Evolutionary conservation across 495 filamentous ascomycete genomes (phyloP).

Genomic region (Tuber aestivum): DNA sequence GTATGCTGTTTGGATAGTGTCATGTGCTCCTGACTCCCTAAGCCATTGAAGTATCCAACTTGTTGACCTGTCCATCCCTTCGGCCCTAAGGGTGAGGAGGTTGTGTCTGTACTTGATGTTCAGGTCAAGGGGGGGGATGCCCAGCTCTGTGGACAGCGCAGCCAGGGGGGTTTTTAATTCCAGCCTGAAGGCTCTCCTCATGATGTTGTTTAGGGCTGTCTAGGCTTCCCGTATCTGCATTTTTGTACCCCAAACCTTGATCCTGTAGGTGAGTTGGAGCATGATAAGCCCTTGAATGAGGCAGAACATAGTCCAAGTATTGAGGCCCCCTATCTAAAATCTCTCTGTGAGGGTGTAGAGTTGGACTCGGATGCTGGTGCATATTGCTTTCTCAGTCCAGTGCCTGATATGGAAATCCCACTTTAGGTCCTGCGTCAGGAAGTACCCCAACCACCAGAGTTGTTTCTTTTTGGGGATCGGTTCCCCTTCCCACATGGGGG

Average conservation of each 20-base stretch:
- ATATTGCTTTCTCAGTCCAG: too few species aligned
- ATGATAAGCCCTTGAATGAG: background rate
- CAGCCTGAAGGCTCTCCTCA: background rate
- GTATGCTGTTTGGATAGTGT: too few species aligned
- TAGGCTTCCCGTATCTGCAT: background rate
- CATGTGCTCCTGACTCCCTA: too few species aligned
- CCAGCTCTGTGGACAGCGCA: rapidly evolving
- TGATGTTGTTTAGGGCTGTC: background rate
- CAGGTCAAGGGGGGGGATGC: background rate
- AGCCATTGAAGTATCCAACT: too few species aligned
- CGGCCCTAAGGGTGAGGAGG: background rate
- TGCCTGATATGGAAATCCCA: too few species aligned
- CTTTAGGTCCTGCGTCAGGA: too few species aligned
- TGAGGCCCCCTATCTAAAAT: background rate
- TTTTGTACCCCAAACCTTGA: background rate
- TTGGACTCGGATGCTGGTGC: too few species aligned
- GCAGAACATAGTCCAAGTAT: background rate
- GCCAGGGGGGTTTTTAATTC: background rate
- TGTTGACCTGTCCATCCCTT: too few species aligned
- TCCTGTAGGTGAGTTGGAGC: background rate
- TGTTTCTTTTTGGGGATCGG: too few species aligned
- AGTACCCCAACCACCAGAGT: too few species aligned
- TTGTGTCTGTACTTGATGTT: background rate
- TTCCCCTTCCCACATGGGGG: too few species aligned
- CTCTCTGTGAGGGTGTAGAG: background rate